Evolutionary conservation across 495 filamentous ascomycete genomes (phyloP).

Genomic region (Ascodesmis nigricans): DNA sequence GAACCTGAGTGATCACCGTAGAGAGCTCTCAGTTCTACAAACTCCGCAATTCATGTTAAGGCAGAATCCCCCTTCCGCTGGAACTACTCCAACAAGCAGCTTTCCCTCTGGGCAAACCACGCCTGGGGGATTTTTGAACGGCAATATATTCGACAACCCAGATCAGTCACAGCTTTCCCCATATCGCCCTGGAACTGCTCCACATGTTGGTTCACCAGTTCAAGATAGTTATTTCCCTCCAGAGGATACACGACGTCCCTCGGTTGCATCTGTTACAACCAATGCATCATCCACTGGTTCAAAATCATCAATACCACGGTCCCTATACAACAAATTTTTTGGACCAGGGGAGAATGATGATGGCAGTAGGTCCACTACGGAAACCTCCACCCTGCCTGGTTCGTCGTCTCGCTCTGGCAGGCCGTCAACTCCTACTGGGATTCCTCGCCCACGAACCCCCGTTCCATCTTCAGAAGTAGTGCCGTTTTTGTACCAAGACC

Average conservation of each 20-base stretch:
- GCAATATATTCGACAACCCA: conserved; percentile 20
- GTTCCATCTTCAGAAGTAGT: conserved; percentile 81
- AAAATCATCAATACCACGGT: conserved; percentile 41
- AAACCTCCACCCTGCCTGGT: conserved; percentile 36
- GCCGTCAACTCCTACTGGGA: conserved; percentile 32
- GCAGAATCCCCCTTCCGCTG: conserved; percentile 18
- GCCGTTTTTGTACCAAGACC: conserved; percentile 86
- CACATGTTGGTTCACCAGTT: conserved; percentile 27
- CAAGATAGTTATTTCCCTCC: conserved; percentile 46
- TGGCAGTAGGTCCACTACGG: conserved; percentile 36
- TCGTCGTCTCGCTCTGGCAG: conserved; percentile 36
- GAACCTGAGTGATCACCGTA: conserved; percentile 41
- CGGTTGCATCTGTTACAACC: conserved; percentile 61
- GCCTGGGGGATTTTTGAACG: conserved; percentile 27
- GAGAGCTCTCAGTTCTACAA: conserved; percentile 47
- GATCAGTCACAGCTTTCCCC: conserved; percentile 37
- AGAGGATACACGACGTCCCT: conserved; percentile 61
- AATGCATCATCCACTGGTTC: conserved; percentile 83
- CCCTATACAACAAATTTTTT: conserved; percentile 65
- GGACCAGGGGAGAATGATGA: conserved; percentile 57
- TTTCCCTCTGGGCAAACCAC: conserved; percentile 31
- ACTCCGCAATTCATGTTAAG: conserved; percentile 26
- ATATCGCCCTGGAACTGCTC: conserved; percentile 39
- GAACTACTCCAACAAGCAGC: conserved; percentile 30
- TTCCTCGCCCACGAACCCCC: conserved; percentile 63